Evolutionary conservation across 1,284 basidiomycete species (phyloP).

Genomic region (Pisolithus thermaeus): DNA sequence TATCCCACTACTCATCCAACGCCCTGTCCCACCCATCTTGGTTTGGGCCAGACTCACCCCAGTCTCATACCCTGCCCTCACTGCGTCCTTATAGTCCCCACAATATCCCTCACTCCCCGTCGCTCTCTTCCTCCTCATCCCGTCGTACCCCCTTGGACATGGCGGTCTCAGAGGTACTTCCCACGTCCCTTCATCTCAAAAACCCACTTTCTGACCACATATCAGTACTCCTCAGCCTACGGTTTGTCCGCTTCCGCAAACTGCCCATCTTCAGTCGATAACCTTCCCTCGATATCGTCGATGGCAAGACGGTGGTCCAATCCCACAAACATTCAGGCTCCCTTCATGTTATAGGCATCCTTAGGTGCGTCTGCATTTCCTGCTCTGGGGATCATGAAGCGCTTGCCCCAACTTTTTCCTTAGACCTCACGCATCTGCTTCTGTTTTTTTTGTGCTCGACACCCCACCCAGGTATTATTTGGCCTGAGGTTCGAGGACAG

Average conservation of each 20-base stretch:
- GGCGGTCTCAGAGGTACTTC: slow-evolving; percentile 23
- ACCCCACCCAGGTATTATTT: too few species aligned
- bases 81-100: slow-evolving; percentile 25
- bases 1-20: slow-evolving; percentile 14
- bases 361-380: too few species aligned
- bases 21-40: slow-evolving; percentile 21
- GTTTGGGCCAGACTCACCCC: slow-evolving; percentile 25
- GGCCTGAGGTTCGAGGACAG: too few species aligned
- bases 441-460: too few species aligned
- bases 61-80: slow-evolving; percentile 25
- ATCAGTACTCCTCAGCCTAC: slow-evolving; percentile 19
- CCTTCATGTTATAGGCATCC: slow-evolving; percentile 29
- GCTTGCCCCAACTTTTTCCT: too few species aligned
- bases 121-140: slow-evolving; percentile 20
- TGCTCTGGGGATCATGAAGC: too few species aligned
- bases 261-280: slow-evolving; percentile 27
- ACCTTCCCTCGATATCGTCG: slow-evolving; percentile 29
- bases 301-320: slow-evolving; percentile 30
- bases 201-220: slow-evolving; percentile 3
- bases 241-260: slow-evolving; percentile 21
- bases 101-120: slow-evolving; percentile 21
- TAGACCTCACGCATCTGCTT: too few species aligned
- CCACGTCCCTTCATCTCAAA: not conserved
- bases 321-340: slow-evolving; percentile 24
- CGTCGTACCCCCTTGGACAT: slow-evolving; percentile 23